Evolutionary conservation across 1,284 basidiomycete species (phyloP).

Genomic region (Ustilago shanxiensis): DNA sequence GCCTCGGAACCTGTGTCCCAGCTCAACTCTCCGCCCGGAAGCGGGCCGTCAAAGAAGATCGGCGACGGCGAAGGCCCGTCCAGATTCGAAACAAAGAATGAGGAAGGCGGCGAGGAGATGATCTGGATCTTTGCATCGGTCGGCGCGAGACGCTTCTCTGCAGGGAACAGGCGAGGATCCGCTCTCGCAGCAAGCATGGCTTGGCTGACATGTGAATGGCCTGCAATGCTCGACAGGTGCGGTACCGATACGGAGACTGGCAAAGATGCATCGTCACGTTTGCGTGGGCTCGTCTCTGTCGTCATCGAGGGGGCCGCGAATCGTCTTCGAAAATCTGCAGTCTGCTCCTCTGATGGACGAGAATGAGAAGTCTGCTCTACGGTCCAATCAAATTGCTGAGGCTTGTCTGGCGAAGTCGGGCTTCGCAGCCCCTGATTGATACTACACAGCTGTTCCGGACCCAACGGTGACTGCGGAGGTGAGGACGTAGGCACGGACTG

Average conservation of each 20-base stretch:
- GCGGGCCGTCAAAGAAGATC: slow-evolving; percentile 9
- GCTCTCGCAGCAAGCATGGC: slow-evolving; percentile 35
- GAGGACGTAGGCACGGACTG: slow-evolving; percentile 14
- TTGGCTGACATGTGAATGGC: slow-evolving; percentile 15
- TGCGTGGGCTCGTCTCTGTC: neutral
- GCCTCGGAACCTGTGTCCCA: slow-evolving; percentile 8
- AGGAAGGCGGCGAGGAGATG: slow-evolving; percentile 17
- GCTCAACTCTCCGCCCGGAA: slow-evolving; percentile 1
- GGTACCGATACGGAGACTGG: slow-evolving; percentile 21
- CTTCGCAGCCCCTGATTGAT: slow-evolving; percentile 12
- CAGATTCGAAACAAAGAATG: slow-evolving; percentile 34
- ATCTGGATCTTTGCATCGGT: neutral
- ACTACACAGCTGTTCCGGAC: neutral
- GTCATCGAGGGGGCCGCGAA: neutral
- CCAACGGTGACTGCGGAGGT: slow-evolving; percentile 22
- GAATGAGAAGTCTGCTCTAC: neutral
- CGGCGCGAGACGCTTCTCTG: neutral
- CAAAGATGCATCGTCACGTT: neutral
- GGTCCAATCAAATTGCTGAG: slow-evolving; percentile 7
- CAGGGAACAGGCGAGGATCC: slow-evolving; percentile 32
- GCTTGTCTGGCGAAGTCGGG: slow-evolving; percentile 5
- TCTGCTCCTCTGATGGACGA: slow-evolving; percentile 9
- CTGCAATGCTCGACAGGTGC: slow-evolving; percentile 6
- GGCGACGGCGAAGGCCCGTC: slow-evolving; percentile 21
- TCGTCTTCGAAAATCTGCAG: neutral